Conservation (phyloP, 176 grass and related monocot genomes). For the Rhipidocladum racemiflorum region DNA sequence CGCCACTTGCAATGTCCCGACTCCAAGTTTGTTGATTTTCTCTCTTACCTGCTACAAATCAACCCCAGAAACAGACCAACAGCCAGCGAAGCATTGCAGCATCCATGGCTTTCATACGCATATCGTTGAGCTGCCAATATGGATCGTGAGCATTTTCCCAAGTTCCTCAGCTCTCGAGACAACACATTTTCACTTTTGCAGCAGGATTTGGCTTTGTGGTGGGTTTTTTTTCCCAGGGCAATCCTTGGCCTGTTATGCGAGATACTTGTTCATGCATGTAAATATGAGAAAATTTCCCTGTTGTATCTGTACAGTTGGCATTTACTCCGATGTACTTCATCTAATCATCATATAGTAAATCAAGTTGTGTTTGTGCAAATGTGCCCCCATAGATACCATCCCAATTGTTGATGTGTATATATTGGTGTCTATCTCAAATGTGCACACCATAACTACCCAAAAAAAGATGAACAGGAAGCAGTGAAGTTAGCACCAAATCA, state of each 20-base stretch:
- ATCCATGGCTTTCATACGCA: slow-evolving; percentile 70
- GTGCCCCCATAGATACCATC: too few species aligned
- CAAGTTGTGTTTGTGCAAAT: background rate
- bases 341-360: slow-evolving; percentile 27
- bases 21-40: slow-evolving; percentile 77
- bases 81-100: slow-evolving; percentile 74
- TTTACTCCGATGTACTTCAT: slow-evolving; percentile 25
- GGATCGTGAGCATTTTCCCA: background rate
- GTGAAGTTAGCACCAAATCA: too few species aligned
- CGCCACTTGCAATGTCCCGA: slow-evolving; percentile 63
- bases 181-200: slow-evolving; percentile 4
- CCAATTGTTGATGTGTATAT: too few species aligned
- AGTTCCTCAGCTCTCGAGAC: slow-evolving; percentile 14
- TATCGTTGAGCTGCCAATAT: slow-evolving; percentile 46
- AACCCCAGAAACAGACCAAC: slow-evolving; percentile 76
- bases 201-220: background rate
- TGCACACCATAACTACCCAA: too few species aligned
- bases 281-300: slow-evolving; percentile 30
- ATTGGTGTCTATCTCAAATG: too few species aligned
- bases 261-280: slow-evolving; percentile 47
- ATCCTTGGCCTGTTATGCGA: slow-evolving; percentile 33
- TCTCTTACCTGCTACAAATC: slow-evolving; percentile 82
- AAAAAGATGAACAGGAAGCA: too few species aligned
- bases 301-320: slow-evolving; percentile 26
- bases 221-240: background rate